Conservation (phyloP, 2,329 filamentous ascomycete species). For the Botrytis deweyae region DNA sequence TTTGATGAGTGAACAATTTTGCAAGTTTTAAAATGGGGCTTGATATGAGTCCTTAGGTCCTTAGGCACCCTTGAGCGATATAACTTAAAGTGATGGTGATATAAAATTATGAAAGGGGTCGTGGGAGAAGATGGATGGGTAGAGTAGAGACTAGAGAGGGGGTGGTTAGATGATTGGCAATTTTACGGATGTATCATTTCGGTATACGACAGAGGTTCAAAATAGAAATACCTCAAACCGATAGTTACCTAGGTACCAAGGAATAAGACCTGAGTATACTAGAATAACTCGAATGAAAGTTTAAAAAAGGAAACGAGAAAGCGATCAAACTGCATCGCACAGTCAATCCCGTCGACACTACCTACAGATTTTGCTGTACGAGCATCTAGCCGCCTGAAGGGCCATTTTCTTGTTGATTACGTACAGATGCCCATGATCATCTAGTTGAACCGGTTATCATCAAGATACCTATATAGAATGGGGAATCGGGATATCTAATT, state of each 20-base stretch:
- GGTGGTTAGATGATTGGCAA: not conserved
- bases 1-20: not conserved
- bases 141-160: not conserved
- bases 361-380: not conserved
- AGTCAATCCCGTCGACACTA: constrained; percentile 2
- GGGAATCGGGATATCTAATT: not conserved
- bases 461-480: not conserved
- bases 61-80: not conserved
- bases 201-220: not conserved
- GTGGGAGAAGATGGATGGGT: not conserved
- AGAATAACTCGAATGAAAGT: not conserved
- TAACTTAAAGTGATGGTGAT: no score
- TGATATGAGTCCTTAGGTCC: not conserved
- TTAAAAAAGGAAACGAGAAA: not conserved
- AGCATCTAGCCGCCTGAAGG: not conserved
- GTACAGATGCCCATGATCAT: not conserved
- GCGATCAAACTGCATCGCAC: not conserved
- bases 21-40: not conserved
- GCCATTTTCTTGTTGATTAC: not conserved
- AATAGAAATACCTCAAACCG: not conserved
- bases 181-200: constrained; percentile 2
- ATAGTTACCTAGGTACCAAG: not conserved
- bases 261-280: not conserved
- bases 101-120: not conserved
- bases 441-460: not conserved